Conservation (phyloP, 1,284 basidiomycete species). For the Anthracocystis walkeri region DNA sequence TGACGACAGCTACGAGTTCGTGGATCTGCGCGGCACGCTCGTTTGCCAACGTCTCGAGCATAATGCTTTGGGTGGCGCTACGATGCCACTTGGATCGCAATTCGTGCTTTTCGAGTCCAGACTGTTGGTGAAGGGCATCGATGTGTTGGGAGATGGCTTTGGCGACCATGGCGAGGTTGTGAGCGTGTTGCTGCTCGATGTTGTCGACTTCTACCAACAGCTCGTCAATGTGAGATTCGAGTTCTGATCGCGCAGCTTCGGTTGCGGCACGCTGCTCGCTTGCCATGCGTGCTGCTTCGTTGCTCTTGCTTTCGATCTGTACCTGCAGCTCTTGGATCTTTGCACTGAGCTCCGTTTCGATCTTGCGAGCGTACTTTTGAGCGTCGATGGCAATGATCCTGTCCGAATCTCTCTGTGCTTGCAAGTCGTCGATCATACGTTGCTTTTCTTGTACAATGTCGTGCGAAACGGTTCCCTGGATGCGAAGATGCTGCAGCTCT, state of each 20-base stretch:
- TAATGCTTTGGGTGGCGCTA: conserved; percentile 17
- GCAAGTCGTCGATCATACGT: conserved; percentile 27
- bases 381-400: conserved; percentile 44
- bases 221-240: conserved; percentile 24
- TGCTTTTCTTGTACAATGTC: conserved; percentile 25
- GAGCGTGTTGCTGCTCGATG: conserved; percentile 25
- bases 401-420: conserved; percentile 32
- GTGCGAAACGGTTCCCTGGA: conserved; percentile 19
- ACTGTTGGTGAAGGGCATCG: conserved; percentile 8
- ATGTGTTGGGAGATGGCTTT: conserved; percentile 29
- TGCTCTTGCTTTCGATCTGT: conserved; percentile 12
- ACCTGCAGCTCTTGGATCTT: conserved; percentile 29
- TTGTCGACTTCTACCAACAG: conserved; percentile 18
- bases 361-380: conserved; percentile 38
- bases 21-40: conserved; percentile 36
- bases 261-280: conserved; percentile 9
- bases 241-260: conserved; percentile 11
- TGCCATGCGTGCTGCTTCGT: conserved; percentile 10
- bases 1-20: conserved; percentile 45
- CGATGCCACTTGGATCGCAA: conserved; percentile 20
- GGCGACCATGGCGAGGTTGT: conserved; percentile 40
- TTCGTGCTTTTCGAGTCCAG: conserved; percentile 6
- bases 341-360: conserved; percentile 32
- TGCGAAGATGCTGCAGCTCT: conserved; percentile 17
- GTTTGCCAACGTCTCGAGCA: conserved; percentile 24